These are phyloP conservation scores for Adansonia gregorii DNA, from an alignment of 441 rosid genomes.

Conservation along the genomic window DNA sequence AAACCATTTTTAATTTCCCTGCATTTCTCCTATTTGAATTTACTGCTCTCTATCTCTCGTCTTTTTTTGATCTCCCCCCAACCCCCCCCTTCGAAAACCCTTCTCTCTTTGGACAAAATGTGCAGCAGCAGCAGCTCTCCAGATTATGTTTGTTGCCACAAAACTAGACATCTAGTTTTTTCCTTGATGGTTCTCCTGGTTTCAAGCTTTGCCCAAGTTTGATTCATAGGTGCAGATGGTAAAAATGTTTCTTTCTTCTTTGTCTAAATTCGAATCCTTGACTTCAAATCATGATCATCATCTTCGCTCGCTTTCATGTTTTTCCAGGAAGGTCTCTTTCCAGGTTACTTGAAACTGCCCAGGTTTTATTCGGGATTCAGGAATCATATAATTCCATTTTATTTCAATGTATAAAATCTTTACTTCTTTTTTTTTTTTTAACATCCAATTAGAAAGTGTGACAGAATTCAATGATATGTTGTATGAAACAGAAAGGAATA, in stretches of 20 bases:
- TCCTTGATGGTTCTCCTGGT: conserved; percentile 41
- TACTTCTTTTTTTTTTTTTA: conserved; percentile 1
- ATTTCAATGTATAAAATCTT: no score
- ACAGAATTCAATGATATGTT: neutral
- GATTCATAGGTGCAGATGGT: conserved; percentile 47
- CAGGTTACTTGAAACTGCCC: conserved; percentile 29
- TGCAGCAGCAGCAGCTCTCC: conserved; percentile 41
- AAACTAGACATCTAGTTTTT: conserved; percentile 36
- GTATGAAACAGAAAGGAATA: conserved; percentile 38
- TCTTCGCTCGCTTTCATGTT: neutral
- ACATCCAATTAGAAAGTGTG: neutral
- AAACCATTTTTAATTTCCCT: conserved; percentile 30
- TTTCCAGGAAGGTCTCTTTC: conserved; percentile 42
- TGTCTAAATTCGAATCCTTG: neutral
- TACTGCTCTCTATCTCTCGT: conserved; percentile 4
- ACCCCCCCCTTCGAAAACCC: neutral
- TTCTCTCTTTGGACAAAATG: conserved; percentile 19
- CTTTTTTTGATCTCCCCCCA: conserved; percentile 1
- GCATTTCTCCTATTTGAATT: neutral
- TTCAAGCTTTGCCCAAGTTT: neutral
- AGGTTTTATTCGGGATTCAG: conserved; percentile 31
- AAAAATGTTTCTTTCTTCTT: conserved; percentile 14
- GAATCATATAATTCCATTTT: conserved; percentile 2
- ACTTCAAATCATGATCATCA: neutral
- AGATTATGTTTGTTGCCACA: conserved; percentile 32